Evolutionary conservation across 805 yeast genomes (phyloP).

Genomic region (Yarrowia alimentaria): DNA sequence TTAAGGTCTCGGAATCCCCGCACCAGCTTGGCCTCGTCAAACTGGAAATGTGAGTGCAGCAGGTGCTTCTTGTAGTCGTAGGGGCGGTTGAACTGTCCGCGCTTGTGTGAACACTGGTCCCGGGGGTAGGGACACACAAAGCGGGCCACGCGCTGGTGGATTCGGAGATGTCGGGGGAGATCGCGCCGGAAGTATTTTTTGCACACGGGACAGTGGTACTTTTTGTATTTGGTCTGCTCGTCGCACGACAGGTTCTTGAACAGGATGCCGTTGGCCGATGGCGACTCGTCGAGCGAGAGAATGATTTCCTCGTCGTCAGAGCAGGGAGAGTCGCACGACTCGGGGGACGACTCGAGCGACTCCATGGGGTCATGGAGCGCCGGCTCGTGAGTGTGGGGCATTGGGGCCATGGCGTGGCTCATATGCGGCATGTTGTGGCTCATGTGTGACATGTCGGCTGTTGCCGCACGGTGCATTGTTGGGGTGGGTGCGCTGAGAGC

Average conservation of each 20-base stretch:
- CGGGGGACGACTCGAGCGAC: background rate
- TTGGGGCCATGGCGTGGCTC: too few relatives aligned
- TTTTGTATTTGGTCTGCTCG: slow-evolving; percentile 28
- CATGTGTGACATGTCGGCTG: too few relatives aligned
- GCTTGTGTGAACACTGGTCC: slow-evolving; percentile 54
- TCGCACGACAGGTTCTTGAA: slow-evolving; percentile 14
- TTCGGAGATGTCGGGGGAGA: slow-evolving; percentile 60
- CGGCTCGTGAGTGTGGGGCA: too few relatives aligned
- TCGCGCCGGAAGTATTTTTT: slow-evolving; percentile 57
- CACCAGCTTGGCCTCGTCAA: slow-evolving; percentile 47
- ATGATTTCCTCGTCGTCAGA: background rate
- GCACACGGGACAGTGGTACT: slow-evolving; percentile 50
- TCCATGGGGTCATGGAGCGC: background rate
- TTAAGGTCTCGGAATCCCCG: slow-evolving; percentile 50
- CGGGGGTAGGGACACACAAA: slow-evolving; percentile 60
- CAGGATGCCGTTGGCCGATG: slow-evolving; percentile 11
- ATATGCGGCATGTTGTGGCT: too few relatives aligned
- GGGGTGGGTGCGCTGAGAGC: too few relatives aligned
- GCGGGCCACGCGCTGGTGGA: slow-evolving; percentile 56
- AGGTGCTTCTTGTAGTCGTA: slow-evolving; percentile 68
- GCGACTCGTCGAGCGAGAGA: slow-evolving; percentile 24
- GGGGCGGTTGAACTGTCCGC: slow-evolving; percentile 64
- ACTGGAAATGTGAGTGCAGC: slow-evolving; percentile 57
- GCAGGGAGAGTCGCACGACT: background rate
- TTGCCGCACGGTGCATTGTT: too few relatives aligned